Conservation (phyloP, 805 yeast species). For the Wickerhamiella galacta region DNA sequence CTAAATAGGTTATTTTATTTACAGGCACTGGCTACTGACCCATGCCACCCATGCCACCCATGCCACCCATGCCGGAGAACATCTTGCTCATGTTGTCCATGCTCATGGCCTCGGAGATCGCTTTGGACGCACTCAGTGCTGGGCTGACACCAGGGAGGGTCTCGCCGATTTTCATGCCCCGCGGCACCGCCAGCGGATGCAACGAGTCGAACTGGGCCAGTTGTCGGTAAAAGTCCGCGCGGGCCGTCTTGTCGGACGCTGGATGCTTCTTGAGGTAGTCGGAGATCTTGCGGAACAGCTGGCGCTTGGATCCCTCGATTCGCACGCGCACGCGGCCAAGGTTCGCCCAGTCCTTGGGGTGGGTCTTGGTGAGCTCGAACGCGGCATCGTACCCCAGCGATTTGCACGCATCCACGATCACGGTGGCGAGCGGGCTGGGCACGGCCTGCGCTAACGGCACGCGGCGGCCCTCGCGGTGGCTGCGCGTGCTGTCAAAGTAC, state of each 20-base stretch:
- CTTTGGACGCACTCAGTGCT: conserved; percentile 68
- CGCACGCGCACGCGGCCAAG: conserved; percentile 87
- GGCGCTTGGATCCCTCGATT: conserved; percentile 44
- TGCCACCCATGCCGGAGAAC: no score
- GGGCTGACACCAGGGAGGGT: conserved; percentile 81
- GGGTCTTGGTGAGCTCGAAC: conserved; percentile 54
- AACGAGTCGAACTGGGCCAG: conserved; percentile 17
- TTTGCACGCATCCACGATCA: conserved; percentile 55
- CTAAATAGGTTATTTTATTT: no score
- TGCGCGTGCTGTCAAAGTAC: conserved; percentile 67
- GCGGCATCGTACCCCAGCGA: conserved; percentile 21
- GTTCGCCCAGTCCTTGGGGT: conserved; percentile 94
- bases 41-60: no score
- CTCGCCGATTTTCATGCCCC: conserved; percentile 70
- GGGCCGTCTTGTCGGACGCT: conserved; percentile 47
- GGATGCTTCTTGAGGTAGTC: conserved; percentile 49
- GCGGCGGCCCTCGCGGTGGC: conserved; percentile 71
- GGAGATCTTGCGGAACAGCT: conserved; percentile 42
- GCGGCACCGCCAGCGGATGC: conserved; percentile 52
- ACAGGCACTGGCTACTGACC: no score
- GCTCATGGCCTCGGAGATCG: conserved; percentile 32
- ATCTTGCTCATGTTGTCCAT: conserved; percentile 1
- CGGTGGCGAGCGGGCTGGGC: conserved; percentile 72
- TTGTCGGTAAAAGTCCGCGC: conserved; percentile 11
- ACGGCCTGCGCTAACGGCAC: conserved; percentile 55